A percentile compares a stretch with the other conserved stretches of the same genome.
Conservation (phyloP, 148 eudicot genomes). For the Euryodendron excelsum region DNA sequence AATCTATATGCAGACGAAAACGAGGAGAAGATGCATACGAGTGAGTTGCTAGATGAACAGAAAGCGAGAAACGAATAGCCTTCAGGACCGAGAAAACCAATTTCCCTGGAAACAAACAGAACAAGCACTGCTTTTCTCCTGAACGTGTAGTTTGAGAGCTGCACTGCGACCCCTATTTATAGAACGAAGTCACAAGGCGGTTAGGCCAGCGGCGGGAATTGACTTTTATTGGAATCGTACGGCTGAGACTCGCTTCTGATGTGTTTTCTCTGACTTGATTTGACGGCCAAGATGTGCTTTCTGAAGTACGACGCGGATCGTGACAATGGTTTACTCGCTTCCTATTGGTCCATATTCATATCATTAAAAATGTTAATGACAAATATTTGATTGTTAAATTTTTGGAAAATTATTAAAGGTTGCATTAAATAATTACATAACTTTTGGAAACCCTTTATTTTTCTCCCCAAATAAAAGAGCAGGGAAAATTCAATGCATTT, state of each 20-base stretch:
- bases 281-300: not conserved
- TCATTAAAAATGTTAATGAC: no score
- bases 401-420: no score
- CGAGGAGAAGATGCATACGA: not conserved
- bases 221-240: not conserved
- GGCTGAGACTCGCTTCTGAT: not conserved
- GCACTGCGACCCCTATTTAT: not conserved
- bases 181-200: not conserved
- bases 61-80: not conserved
- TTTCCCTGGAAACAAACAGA: not conserved
- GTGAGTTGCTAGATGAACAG: not conserved
- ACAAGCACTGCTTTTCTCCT: not conserved
- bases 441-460: no score
- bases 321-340: not conserved
- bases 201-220: not conserved
- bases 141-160: no score
- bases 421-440: no score
- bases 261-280: not conserved
- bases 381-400: no score
- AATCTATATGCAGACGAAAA: not conserved
- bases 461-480: no score
- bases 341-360: not conserved
- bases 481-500: no score
- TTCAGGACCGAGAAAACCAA: not conserved
- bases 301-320: not conserved